phyloP scores from a whole-genome alignment of 2,329 filamentous ascomycete genomes.

The Myriangium duriaei region DNA sequence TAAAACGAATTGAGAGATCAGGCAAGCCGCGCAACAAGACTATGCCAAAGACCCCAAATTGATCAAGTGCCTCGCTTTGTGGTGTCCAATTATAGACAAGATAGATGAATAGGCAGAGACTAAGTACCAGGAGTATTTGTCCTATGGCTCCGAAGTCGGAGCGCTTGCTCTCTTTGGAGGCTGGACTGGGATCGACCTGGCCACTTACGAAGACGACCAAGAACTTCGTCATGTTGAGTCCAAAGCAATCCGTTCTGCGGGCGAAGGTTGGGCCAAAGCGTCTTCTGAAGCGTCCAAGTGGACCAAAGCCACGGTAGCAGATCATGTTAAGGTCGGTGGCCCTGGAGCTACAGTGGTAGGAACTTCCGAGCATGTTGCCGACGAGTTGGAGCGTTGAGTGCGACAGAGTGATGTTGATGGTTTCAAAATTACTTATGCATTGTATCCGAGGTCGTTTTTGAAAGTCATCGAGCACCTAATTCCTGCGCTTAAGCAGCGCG shows the following conservation, averaged over 20 bases:
- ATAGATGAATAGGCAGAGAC: constrained; percentile 54
- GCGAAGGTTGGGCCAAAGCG: constrained; percentile 44
- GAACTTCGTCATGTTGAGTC: constrained; percentile 50
- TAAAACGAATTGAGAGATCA: too few relatives aligned
- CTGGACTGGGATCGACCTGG: constrained; percentile 58
- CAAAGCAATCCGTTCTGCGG: constrained; percentile 45
- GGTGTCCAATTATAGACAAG: constrained; percentile 51
- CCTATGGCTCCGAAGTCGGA: constrained; percentile 52
- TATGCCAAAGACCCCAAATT: constrained; percentile 45
- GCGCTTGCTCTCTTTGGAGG: constrained; percentile 60
- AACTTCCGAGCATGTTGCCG: constrained; percentile 51
- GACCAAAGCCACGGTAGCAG: constrained; percentile 58
- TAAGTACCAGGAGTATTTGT: constrained; percentile 50
- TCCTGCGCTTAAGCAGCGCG: constrained; percentile 49
- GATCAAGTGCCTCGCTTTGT: constrained; percentile 56
- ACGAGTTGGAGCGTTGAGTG: constrained; percentile 56
- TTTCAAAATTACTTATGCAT: constrained; percentile 59
- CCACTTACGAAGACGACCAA: constrained; percentile 49
- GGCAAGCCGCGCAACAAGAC: constrained; percentile 13
- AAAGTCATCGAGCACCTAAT: constrained; percentile 54
- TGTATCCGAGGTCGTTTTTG: constrained; percentile 56
- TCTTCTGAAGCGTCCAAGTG: constrained; percentile 46
- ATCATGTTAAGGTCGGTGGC: constrained; percentile 56
- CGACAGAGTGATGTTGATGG: constrained; percentile 58
- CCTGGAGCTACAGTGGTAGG: constrained; percentile 54